These are phyloP conservation scores for Heterobasidion occidentale DNA, from an alignment of 1,284 basidiomycete species.

Conservation along the genomic window DNA sequence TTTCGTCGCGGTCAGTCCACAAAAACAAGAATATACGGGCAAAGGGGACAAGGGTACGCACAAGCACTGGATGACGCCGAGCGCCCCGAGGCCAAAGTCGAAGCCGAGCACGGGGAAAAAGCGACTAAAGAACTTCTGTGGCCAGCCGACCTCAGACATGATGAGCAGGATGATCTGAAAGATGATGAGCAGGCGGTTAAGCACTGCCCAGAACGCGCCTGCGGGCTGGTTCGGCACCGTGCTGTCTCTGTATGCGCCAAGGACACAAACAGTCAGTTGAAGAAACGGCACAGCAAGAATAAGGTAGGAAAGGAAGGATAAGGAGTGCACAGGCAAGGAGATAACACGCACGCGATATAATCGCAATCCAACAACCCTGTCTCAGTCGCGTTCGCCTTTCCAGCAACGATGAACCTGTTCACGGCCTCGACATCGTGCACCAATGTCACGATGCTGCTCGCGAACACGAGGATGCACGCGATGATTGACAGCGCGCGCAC, in stretches of 20 bases:
- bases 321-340: neutral
- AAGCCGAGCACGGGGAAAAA: slow-evolving; percentile 86
- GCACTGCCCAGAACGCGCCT: slow-evolving; percentile 80
- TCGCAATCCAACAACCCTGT: slow-evolving; percentile 41
- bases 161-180: slow-evolving; percentile 70
- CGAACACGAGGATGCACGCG: slow-evolving; percentile 66
- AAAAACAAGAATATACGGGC: neutral
- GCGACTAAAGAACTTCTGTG: slow-evolving; percentile 60
- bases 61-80: slow-evolving; percentile 80
- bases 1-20: neutral
- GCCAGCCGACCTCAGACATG: slow-evolving; percentile 63
- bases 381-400: slow-evolving; percentile 20
- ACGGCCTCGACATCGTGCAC: slow-evolving; percentile 76
- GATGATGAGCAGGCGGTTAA: slow-evolving; percentile 77
- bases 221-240: slow-evolving; percentile 83
- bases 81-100: slow-evolving; percentile 72
- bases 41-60: slow-evolving; percentile 23
- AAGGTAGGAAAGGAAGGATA: neutral
- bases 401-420: slow-evolving; percentile 46
- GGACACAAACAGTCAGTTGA: neutral
- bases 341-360: slow-evolving; percentile 53
- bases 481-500: slow-evolving; percentile 74
- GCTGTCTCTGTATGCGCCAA: slow-evolving; percentile 38
- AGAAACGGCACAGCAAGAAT: neutral
- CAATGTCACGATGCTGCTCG: slow-evolving; percentile 74